Base-by-base conservation (phyloP, 495 filamentous ascomycete genomes). In the Coniosporium apollinis region DNA sequence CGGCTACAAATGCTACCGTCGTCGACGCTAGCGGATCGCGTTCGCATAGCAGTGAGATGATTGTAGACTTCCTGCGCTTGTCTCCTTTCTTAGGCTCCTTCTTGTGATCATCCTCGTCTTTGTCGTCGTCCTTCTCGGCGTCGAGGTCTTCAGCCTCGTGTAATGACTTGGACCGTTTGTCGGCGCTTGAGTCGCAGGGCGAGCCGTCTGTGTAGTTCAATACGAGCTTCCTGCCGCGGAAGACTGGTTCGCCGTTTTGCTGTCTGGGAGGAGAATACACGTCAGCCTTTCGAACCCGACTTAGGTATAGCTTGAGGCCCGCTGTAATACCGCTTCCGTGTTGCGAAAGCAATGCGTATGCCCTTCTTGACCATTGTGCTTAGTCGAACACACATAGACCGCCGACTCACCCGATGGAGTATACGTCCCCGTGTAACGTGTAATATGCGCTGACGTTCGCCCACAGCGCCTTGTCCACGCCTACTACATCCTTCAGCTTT, bases 1-100 rank as follows among this genome's bases (percentile, higher is more conserved):
- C 70, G 38, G 80, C 83, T 33, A 96, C 74, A 52, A 92, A 99
- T 4, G 81, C 79, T 3, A 74, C 52, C 10, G 74, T 70, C 11
- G 77, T 69, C 6, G 73, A 66, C 4, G 59, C 54, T 2, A 64
- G 55, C 14, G 65, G 60, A 39, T 93, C 83, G 32, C 71, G 72
- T 46, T 94, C 87, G 60, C 91, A 96, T 49, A 86, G 78, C 57
- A 96, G 82, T 20, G 81, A 87, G 62, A 99, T 84, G 35, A 86
- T 71, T 6, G 84, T 79, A 1, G 79, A 89, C 52, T 94, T 96
- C 35, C 70, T 69, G 20, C 75, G 69, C 14, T 49, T 46, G 35
- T 65, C 59, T 7, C 44, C 21, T 19, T 45, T 49, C 19, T 42
- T 37, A n/a, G 38, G 33, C 14, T 24, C 19, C n/a, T 30, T 10